Evolutionary conservation across 2,329 filamentous ascomycete species (phyloP).

Genomic region (Penicillium griseofulvum): DNA sequence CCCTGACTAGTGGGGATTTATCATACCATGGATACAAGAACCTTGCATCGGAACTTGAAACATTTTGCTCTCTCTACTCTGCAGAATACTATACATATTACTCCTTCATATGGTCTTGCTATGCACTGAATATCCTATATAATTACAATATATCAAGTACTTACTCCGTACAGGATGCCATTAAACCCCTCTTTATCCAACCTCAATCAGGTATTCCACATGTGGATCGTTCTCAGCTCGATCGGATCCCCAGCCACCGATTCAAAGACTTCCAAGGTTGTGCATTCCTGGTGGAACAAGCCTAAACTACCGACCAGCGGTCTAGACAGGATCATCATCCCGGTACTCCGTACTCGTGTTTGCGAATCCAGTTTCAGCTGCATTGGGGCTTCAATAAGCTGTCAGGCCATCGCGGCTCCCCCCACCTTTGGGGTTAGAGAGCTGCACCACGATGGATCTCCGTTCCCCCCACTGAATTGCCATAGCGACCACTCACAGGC

Average conservation of each 20-base stretch:
- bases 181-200: background rate
- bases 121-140: background rate
- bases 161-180: background rate
- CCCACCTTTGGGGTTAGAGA: conserved; percentile 13
- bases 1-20: conserved; percentile 18
- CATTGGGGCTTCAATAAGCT: conserved; percentile 14
- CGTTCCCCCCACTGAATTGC: conserved; percentile 17
- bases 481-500: conserved; percentile 16
- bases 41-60: conserved; percentile 2
- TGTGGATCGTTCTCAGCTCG: conserved; percentile 20
- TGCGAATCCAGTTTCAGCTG: conserved; percentile 23
- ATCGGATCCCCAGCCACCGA: conserved; percentile 25
- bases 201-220: conserved; percentile 6
- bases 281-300: conserved; percentile 16
- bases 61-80: too few relatives aligned
- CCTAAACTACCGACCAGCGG: conserved; percentile 3
- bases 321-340: conserved; percentile 18
- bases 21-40: background rate
- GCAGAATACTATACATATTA: background rate
- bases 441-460: conserved; percentile 9
- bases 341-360: conserved; percentile 3
- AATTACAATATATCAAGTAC: background rate
- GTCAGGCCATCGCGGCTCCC: conserved; percentile 11
- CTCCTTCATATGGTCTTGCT: too few relatives aligned
- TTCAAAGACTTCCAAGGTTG: conserved; percentile 15